phyloP scores from a whole-genome alignment of 495 filamentous ascomycete genomes.

The Lophium mytilinum region DNA sequence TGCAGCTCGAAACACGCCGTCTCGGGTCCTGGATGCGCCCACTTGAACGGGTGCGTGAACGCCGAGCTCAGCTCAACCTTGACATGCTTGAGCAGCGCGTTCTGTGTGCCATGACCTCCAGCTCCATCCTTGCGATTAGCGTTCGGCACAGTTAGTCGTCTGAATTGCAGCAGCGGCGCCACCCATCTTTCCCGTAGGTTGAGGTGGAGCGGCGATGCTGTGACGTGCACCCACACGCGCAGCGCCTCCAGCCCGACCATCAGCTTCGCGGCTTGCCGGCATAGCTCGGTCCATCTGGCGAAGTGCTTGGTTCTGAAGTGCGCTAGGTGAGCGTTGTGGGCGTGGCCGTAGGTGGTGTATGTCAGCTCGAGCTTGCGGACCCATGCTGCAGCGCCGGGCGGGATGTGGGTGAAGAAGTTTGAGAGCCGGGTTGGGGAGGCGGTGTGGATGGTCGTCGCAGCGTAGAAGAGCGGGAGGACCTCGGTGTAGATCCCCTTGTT shows the following conservation, averaged over 20 bases:
- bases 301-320: constrained; percentile 7
- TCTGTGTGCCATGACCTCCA: background rate
- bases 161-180: constrained; percentile 10
- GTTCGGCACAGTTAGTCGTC: constrained; percentile 6
- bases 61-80: constrained; percentile 6
- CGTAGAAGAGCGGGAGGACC: constrained; percentile 11
- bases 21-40: background rate
- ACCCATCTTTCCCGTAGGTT: constrained; percentile 7
- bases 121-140: background rate
- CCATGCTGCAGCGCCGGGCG: background rate
- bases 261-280: constrained; percentile 1
- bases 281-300: background rate
- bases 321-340: background rate
- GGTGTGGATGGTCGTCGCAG: constrained; percentile 17
- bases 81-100: background rate
- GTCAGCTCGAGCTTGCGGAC: constrained; percentile 13
- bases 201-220: background rate
- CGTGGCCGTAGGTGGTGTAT: constrained; percentile 10
- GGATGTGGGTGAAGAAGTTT: constrained; percentile 8
- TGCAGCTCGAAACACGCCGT: constrained; percentile 11
- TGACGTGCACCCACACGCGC: constrained; percentile 10
- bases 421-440: constrained; percentile 9
- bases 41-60: background rate
- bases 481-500: constrained; percentile 15
- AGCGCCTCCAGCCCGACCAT: constrained; percentile 4